Conservation (phyloP, 2,329 filamentous ascomycete genomes). For the Cordyceps farinosa region DNA sequence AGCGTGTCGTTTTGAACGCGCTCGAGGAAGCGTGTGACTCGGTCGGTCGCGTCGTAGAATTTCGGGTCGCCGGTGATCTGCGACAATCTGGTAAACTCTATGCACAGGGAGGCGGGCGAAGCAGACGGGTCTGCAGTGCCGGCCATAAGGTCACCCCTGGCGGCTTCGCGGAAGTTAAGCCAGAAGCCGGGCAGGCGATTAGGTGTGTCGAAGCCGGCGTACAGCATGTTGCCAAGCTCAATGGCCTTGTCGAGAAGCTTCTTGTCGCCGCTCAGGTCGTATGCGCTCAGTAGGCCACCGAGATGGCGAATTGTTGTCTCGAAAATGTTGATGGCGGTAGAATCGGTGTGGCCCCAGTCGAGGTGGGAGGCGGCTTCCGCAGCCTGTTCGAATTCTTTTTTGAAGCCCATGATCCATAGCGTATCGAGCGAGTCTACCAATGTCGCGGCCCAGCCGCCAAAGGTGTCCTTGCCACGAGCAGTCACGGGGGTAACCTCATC, state of each 20-base stretch:
- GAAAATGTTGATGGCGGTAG: slow-evolving; percentile 55
- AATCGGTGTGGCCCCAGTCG: slow-evolving; percentile 53
- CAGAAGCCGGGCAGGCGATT: slow-evolving; percentile 57
- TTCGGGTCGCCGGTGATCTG: slow-evolving; percentile 57
- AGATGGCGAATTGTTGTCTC: slow-evolving; percentile 67
- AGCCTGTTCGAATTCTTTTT: slow-evolving; percentile 60
- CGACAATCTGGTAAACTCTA: slow-evolving; percentile 61
- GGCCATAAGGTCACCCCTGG: slow-evolving; percentile 30
- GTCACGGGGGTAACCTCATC: slow-evolving; percentile 59
- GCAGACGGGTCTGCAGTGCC: slow-evolving; percentile 31
- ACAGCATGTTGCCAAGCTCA: slow-evolving; percentile 59
- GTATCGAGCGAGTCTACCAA: slow-evolving; percentile 62
- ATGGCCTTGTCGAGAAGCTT: slow-evolving; percentile 55
- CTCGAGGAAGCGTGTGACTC: slow-evolving; percentile 54
- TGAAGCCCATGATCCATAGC: slow-evolving; percentile 66
- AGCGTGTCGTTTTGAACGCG: slow-evolving; percentile 48
- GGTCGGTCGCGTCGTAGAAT: slow-evolving; percentile 58
- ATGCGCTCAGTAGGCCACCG: slow-evolving; percentile 62
- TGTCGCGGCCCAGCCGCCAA: slow-evolving; percentile 63
- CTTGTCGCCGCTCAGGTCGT: slow-evolving; percentile 58
- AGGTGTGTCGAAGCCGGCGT: slow-evolving; percentile 62
- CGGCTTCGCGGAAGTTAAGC: slow-evolving; percentile 40
- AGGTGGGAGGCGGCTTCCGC: slow-evolving; percentile 53
- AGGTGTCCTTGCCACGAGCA: slow-evolving; percentile 49
- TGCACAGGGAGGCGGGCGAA: slow-evolving; percentile 51